Base-by-base conservation (phyloP, 129 eudicot genomes). In the Kitagawia praeruptora region DNA sequence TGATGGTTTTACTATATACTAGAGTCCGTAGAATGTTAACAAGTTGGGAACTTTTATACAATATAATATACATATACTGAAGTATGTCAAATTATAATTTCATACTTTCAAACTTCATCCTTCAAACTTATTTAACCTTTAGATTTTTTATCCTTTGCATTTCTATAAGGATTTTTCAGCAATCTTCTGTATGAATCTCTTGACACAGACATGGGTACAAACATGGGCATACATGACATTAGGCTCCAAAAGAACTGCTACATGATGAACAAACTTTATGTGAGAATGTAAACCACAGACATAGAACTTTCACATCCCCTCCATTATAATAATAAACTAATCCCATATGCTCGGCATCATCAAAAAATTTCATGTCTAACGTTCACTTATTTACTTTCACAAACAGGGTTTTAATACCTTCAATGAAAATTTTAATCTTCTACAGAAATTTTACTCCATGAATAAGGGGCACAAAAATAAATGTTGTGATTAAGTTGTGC, bases 401-500 rank as follows among this genome's bases (percentile, higher is more conserved):
- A 25, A 61, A 61, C 34, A 61, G 14, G 69, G 28, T 61, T n/a
- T 76, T 44, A 38, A 70, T 49, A 9, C 38, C 40, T 79, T 23
- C 23, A 27, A 6, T 1, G 27, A 48, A 31, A 42, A 51, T 47
- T 31, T 54, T 8, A 70, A 51, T n/a, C 63, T 40, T 34, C 41
- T 4, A 40, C 79, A 27, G 13, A 45, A 54, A 49, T 21, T 25
- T 8, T 8, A 25, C 61, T 46, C 10, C 34, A 44, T 75, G 58
- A 4, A 2, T 7, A 46, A 44, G 15, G 37, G 28, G 1, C 14
- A 74, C 31, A 23, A 56, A 51, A 61, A 16, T 76, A 73, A 54
- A 8, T 70, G 37, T 64, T 56, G 64, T 39, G 25, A 77, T 39
- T 27, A 45, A 40, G 58, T 41, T 47, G 75, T 66, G 80, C 75